Base-by-base conservation (phyloP, 495 filamentous ascomycete species). In the Pseudoneurospora amorphoporcata region DNA sequence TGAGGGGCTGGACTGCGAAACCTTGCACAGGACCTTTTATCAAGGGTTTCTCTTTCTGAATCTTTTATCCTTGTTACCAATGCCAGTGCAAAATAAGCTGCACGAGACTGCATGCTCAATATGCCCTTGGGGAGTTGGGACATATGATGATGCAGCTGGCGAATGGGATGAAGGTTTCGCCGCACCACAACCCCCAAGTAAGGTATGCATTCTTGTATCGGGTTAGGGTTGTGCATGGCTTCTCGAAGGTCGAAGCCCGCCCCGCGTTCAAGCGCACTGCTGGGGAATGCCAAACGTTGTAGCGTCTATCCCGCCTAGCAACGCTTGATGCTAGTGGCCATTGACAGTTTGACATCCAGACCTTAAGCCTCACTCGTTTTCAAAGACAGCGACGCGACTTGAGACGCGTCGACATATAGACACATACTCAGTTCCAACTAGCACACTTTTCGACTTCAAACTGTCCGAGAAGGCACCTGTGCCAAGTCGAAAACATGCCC, bases 401-500 rank as follows among this genome's bases (percentile, higher is more conserved):
- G 53, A 16, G 53, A 35, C 53, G 53, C 53, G 53, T 65, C 53
- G 3, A 23, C 14, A 65, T 7, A 17, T 17, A 65, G 14, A 65
- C 53, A 35, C 14, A 17, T 35, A 17, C 2, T 65, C 53, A 65
- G 19, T 32, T 37, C 1, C 53, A 35, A 65, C 29, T 17, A 17
- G 6, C 53, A 65, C 7, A 17, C 23, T 8, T 65, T 65, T 17
- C 29, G 12, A 16, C 53, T 17, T 35, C 53, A 32, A 35, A 35
- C 12, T 35, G 6, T 17, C 32, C 87, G 87, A 84, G 82, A 79
- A 83, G 85, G 83, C 83, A 92, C 90, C 83, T 84, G 86, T 90
- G 92, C 92, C 90, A 82, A 87, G 92, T 92, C 97, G 93, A 97
- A 85, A 80, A 70, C 14, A 80, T 80, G 79, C 79, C 79, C 37